Percentiles rank a stretch among this genome's conserved stretches.
Evolutionary conservation across 768 basidiomycete species (phyloP).

Genomic region (Filobasidium floriforme): DNA sequence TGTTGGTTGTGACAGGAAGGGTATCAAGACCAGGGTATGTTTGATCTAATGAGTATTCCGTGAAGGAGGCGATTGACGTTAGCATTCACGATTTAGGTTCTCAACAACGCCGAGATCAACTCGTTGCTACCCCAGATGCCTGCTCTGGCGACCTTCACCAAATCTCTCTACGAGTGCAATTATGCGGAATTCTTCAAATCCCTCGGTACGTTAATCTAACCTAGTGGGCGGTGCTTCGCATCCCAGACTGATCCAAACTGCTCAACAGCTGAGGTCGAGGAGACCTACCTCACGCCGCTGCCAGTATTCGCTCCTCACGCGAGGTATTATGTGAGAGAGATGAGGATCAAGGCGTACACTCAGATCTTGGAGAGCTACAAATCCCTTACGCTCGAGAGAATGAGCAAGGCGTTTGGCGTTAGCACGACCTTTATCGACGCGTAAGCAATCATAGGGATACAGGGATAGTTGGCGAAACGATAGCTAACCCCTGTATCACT

Average conservation of each 20-base stretch:
- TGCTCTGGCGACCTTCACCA: conserved; percentile 69
- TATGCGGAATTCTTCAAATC: conserved; percentile 91
- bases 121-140: conserved; percentile 76
- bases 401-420: conserved; percentile 82
- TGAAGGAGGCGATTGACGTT: neutral
- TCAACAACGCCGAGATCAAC: conserved; percentile 77
- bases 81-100: conserved; percentile 53
- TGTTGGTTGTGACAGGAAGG: conserved; percentile 68
- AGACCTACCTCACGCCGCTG: conserved; percentile 76
- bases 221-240: conserved; percentile 14
- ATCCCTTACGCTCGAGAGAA: conserved; percentile 76
- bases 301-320: conserved; percentile 78
- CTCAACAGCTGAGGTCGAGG: conserved; percentile 70
- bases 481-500: neutral
- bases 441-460: conserved; percentile 48
- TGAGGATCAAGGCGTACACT: conserved; percentile 86
- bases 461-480: neutral
- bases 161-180: conserved; percentile 82
- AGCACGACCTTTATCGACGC: conserved; percentile 76
- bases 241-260: neutral
- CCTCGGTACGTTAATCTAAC: conserved; percentile 54
- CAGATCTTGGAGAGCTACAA: conserved; percentile 89
- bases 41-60: neutral
- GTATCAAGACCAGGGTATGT: conserved; percentile 80
- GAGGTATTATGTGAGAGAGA: conserved; percentile 84